These are phyloP conservation scores for Botryotinia narcissicola DNA, from an alignment of 2,329 filamentous ascomycete species.

Conservation along the genomic window DNA sequence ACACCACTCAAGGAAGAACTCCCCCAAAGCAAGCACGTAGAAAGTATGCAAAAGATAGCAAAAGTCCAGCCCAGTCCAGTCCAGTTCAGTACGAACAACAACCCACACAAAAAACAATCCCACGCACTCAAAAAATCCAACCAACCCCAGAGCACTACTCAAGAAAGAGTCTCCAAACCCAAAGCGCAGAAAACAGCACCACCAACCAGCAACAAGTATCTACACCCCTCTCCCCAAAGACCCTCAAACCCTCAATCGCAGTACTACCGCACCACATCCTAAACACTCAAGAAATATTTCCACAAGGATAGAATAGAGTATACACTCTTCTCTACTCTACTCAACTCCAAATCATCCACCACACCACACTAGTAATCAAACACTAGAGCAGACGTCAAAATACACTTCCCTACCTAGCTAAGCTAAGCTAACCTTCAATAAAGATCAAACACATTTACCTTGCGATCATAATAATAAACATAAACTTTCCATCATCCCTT, in stretches of 20 bases:
- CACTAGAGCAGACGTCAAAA: neutral
- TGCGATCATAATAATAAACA: neutral
- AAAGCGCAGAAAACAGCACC: neutral
- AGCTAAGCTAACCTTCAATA: neutral
- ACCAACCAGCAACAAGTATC: neutral
- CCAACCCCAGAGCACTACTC: neutral
- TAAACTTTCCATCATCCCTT: neutral
- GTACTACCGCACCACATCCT: neutral
- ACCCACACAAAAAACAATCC: neutral
- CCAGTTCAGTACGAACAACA: rapidly evolving
- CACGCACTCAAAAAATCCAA: neutral
- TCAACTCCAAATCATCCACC: neutral
- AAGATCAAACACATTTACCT: neutral
- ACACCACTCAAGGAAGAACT: no score
- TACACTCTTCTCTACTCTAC: no score
- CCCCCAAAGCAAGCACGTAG: no score
- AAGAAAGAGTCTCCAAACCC: rapidly evolving
- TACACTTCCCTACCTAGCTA: neutral
- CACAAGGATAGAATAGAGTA: neutral
- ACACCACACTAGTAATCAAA: neutral
- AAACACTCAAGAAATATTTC: neutral
- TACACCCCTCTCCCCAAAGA: neutral
- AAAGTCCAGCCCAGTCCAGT: neutral
- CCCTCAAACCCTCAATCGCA: neutral
- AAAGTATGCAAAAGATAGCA: neutral